These are phyloP conservation scores for Pseudevernia furfuracea DNA, from an alignment of 495 filamentous ascomycete genomes.

Conservation along the genomic window DNA sequence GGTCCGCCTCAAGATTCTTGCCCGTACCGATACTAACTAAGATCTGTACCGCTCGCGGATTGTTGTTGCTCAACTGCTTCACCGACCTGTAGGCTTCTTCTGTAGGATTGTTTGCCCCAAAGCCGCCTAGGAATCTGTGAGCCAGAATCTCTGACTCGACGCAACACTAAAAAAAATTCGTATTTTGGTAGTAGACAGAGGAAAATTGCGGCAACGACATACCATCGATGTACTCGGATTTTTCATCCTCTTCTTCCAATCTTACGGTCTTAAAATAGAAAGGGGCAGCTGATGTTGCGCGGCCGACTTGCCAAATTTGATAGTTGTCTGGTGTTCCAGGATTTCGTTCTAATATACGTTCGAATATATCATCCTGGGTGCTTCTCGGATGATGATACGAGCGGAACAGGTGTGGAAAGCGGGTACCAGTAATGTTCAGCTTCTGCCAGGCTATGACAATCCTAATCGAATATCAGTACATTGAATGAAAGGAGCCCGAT, in stretches of 20 bases:
- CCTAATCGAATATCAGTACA: neutral
- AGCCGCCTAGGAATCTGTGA: constrained; percentile 6
- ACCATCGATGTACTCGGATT: constrained; percentile 25
- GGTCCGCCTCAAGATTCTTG: constrained; percentile 10
- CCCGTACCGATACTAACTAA: constrained; percentile 32
- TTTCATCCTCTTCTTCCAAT: constrained; percentile 19
- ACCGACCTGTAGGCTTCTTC: constrained; percentile 23
- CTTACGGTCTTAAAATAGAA: constrained; percentile 40
- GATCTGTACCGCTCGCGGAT: neutral
- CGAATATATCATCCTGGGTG: neutral
- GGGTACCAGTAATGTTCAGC: neutral
- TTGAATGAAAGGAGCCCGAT: neutral
- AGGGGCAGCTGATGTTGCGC: constrained; percentile 46
- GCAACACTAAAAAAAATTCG: neutral
- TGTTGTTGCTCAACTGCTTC: constrained; percentile 15
- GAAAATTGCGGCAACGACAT: neutral
- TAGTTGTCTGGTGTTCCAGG: constrained; percentile 23
- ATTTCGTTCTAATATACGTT: constrained; percentile 33
- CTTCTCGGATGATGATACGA: constrained; percentile 15
- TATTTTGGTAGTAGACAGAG: neutral
- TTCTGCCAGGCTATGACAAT: constrained; percentile 19
- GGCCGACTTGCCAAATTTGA: constrained; percentile 43
- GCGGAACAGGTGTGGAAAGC: constrained; percentile 16
- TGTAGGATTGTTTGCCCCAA: constrained; percentile 31
- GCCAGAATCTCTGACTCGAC: neutral